These are phyloP conservation scores for Amanita pseudoporphyria DNA, from an alignment of 768 basidiomycete genomes.

Conservation along the genomic window DNA sequence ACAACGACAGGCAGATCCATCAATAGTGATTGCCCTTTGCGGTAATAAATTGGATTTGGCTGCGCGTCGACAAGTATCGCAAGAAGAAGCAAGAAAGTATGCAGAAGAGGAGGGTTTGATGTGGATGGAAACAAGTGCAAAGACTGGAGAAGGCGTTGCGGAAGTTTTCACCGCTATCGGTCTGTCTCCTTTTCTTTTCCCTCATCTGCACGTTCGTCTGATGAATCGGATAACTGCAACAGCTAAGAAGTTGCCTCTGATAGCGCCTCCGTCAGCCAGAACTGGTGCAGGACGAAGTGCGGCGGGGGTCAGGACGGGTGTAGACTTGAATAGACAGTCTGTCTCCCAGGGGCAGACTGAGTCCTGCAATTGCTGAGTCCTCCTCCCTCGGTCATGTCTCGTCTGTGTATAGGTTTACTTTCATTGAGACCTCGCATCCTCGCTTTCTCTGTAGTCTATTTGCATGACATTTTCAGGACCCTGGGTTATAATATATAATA, in stretches of 20 bases:
- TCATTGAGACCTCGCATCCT: constrained; percentile 10
- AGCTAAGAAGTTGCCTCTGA: constrained; percentile 89
- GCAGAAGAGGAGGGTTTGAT: constrained; percentile 87
- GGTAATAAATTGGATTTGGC: constrained; percentile 92
- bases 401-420: background rate
- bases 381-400: background rate
- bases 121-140: constrained; percentile 91
- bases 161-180: constrained; percentile 85
- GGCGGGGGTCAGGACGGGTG: constrained; percentile 50
- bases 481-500: background rate
- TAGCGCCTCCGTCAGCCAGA: constrained; percentile 52
- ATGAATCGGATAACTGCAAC: constrained; percentile 8
- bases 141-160: constrained; percentile 77
- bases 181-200: constrained; percentile 23
- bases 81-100: constrained; percentile 88
- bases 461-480: constrained; percentile 15
- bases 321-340: constrained; percentile 74
- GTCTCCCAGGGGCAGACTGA: constrained; percentile 45
- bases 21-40: constrained; percentile 91
- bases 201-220: background rate
- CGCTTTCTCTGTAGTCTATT: constrained; percentile 24
- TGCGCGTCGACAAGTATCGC: constrained; percentile 74
- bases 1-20: constrained; percentile 95
- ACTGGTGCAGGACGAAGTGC: constrained; percentile 41
- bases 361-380: constrained; percentile 63